Conservation (phyloP, 768 basidiomycete species). For the Neoboletus brunneissimus region DNA sequence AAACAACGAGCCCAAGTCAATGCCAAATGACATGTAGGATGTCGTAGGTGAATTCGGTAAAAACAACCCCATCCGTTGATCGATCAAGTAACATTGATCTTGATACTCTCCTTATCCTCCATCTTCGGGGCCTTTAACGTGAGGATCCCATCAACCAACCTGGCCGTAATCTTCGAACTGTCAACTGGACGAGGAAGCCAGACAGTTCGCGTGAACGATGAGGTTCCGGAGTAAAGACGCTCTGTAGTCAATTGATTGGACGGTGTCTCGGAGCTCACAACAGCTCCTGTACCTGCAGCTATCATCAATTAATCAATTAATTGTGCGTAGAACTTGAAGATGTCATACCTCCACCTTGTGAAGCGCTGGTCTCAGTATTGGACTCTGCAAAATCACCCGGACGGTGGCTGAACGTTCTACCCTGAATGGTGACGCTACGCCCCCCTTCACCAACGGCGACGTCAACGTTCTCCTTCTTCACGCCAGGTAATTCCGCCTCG, state of each 20-base stretch:
- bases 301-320: neutral
- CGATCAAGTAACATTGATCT: slow-evolving; percentile 46
- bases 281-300: slow-evolving; percentile 10
- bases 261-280: slow-evolving; percentile 17
- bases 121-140: slow-evolving; percentile 59
- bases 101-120: slow-evolving; percentile 54
- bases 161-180: slow-evolving; percentile 54
- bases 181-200: slow-evolving; percentile 69
- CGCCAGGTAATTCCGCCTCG: slow-evolving; percentile 76
- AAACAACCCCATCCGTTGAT: slow-evolving; percentile 5
- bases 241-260: slow-evolving; percentile 56
- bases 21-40: neutral
- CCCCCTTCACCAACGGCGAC: slow-evolving; percentile 70
- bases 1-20: neutral
- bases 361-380: slow-evolving; percentile 8
- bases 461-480: slow-evolving; percentile 73
- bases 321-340: neutral
- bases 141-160: slow-evolving; percentile 66
- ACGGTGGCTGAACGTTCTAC: slow-evolving; percentile 42
- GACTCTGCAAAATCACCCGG: slow-evolving; percentile 20
- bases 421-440: slow-evolving; percentile 69
- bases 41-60: neutral
- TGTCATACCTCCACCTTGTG: slow-evolving; percentile 31
- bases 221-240: slow-evolving; percentile 53
- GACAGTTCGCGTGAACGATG: slow-evolving; percentile 65